Conservation (phyloP, 257 asterid species). For the Striga asiatica region DNA sequence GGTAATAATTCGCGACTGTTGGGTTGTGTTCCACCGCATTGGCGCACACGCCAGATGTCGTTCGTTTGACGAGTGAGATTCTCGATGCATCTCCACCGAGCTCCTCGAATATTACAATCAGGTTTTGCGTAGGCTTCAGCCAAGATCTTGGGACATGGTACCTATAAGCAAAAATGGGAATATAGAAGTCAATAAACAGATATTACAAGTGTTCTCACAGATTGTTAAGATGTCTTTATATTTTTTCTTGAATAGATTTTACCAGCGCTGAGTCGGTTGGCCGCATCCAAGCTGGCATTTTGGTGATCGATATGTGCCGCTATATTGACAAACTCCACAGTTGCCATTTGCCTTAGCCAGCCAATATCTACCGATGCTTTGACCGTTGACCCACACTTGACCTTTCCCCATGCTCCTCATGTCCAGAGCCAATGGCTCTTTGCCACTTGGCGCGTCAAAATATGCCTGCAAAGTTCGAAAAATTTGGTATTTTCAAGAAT, state of each 20-base stretch:
- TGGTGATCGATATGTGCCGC: constrained; percentile 38
- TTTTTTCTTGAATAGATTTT: not conserved
- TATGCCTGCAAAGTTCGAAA: constrained; percentile 34
- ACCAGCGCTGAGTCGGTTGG: constrained; percentile 64
- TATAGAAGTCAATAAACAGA: not conserved
- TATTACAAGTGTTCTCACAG: not conserved
- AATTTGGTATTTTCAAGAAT: not conserved
- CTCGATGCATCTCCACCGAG: constrained; percentile 48
- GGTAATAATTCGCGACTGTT: constrained; percentile 28
- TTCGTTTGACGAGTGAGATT: constrained; percentile 37
- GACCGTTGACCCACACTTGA: constrained; percentile 76
- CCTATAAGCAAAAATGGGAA: constrained; percentile 21
- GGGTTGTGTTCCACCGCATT: constrained; percentile 31
- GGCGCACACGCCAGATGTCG: constrained; percentile 25
- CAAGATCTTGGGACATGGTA: constrained; percentile 79
- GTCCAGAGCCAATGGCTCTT: constrained; percentile 63
- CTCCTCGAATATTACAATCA: constrained; percentile 52
- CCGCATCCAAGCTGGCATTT: constrained; percentile 59
- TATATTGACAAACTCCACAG: constrained; percentile 43
- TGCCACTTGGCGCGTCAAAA: constrained; percentile 55
- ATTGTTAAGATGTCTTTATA: not conserved
- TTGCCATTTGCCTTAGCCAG: constrained; percentile 37
- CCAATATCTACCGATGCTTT: constrained; percentile 73
- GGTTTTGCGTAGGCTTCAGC: constrained; percentile 46
- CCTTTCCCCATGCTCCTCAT: constrained; percentile 76